Percentiles rank a stretch among this genome's conserved stretches.
phyloP scores from a whole-genome alignment of 192 early-diverging fungal genomes.

The Pilobolus umbonatus region DNA sequence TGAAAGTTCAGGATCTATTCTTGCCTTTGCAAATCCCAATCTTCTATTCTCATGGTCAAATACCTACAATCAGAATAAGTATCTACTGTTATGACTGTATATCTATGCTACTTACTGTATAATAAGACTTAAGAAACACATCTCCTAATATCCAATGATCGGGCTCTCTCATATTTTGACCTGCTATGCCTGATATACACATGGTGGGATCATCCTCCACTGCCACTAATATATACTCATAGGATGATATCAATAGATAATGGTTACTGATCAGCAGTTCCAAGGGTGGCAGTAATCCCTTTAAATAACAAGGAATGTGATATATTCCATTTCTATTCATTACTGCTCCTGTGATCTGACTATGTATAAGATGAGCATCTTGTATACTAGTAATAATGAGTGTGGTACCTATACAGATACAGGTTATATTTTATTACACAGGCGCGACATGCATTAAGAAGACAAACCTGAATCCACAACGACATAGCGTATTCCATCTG shows the following conservation, averaged over 20 bases:
- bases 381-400: slow-evolving; percentile 40
- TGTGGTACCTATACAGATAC: slow-evolving; percentile 29
- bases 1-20: not conserved
- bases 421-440: not conserved
- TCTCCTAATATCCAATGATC: slow-evolving; percentile 28
- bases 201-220: slow-evolving; percentile 7
- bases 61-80: slow-evolving; percentile 6
- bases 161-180: slow-evolving; percentile 7
- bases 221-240: slow-evolving; percentile 18
- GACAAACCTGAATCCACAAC: slow-evolving; percentile 46
- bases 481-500: slow-evolving; percentile 19
- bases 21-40: slow-evolving; percentile 19
- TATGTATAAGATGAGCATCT: slow-evolving; percentile 41
- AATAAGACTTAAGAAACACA: slow-evolving; percentile 25
- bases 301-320: slow-evolving; percentile 18
- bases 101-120: slow-evolving; percentile 21
- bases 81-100: not conserved
- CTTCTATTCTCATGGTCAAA: slow-evolving; percentile 19
- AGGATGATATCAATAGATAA: slow-evolving; percentile 1
- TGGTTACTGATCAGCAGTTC: slow-evolving; percentile 7
- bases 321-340: slow-evolving; percentile 18
- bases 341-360: slow-evolving; percentile 31
- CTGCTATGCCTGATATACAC: slow-evolving; percentile 32
- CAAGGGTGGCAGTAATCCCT: not conserved
- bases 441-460: not conserved